Evolutionary conservation across 2,329 filamentous ascomycete species (phyloP).

Genomic region (Xylariaceae sp.): DNA sequence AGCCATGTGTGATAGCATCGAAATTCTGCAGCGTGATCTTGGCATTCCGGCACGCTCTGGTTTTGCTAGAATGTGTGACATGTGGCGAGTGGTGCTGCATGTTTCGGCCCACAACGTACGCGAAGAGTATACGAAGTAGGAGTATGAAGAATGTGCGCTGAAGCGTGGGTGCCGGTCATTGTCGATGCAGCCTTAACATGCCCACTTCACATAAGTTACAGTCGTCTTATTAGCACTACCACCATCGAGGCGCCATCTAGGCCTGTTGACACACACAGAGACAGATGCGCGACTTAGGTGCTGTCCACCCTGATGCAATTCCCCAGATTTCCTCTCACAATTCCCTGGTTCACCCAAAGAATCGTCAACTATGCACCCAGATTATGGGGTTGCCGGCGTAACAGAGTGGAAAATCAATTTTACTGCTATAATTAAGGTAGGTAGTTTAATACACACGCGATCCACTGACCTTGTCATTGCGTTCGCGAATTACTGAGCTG

Average conservation of each 20-base stretch:
- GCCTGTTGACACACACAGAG: too few species aligned
- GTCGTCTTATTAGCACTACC: too few species aligned
- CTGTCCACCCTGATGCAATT: constrained; percentile 16
- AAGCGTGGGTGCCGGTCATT: constrained; percentile 8
- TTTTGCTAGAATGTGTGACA: constrained; percentile 16
- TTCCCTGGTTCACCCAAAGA: constrained; percentile 1
- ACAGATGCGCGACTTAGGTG: background rate
- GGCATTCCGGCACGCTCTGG: constrained; percentile 18
- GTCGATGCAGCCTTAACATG: constrained; percentile 14
- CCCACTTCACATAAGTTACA: too few species aligned
- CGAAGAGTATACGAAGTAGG: background rate
- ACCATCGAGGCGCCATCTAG: constrained; percentile 1
- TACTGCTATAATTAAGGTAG: too few species aligned
- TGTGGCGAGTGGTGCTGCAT: constrained; percentile 10
- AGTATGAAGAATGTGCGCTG: constrained; percentile 19
- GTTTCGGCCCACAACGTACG: constrained; percentile 3
- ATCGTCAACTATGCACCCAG: background rate
- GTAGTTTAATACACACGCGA: too few species aligned
- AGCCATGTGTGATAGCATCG: constrained; percentile 26
- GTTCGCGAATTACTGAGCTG: background rate
- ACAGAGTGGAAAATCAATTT: too few species aligned
- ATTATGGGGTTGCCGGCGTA: background rate
- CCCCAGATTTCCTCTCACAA: constrained; percentile 20
- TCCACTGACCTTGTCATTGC: too few species aligned
- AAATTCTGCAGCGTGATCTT: constrained; percentile 27